Evolutionary conservation across 768 basidiomycete species (phyloP), one percentile per base, ranked within the genome.

Genomic region (Pleurotus djamor): DNA sequence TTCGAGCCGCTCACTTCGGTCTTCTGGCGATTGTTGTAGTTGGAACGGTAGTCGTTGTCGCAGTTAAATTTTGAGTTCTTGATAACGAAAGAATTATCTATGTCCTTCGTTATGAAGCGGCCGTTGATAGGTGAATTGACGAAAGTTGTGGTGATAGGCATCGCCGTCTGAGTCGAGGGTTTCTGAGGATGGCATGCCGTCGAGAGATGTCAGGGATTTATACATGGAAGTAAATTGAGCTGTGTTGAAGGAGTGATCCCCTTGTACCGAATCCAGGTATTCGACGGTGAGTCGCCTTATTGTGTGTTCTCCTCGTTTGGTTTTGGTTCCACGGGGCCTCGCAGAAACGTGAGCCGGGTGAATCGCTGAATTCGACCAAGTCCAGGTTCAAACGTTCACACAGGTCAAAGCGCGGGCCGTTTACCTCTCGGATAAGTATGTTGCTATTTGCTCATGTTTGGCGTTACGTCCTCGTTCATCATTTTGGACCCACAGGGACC

Each of bases 401-500:
- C 51, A 35, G n/a, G 36, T 56, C 54, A 56, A 56, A 56, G 54
- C 54, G 54, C 44, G 41, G 10, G 9, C 10, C 12, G 5, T n/a
- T 43, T 44, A 56, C 41, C 54, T 35, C 54, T 32, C 54, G 28
- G 35, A 16, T 54, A 14, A 21, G 52, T 36, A 37, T 21, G 21
- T 56, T 56, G 14, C n/a, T 32, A n/a, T 44, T 56, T 8, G 36
- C 44, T 56, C 16, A 17, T 44, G 41, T 41, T 32, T 56, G n/a
- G 38, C 45, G 3, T 47, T 56, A 56, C 54, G 37, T 56, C 54
- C 54, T 56, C 41, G 54, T 56, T 56, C 54, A 28, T 28, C 21
- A 44, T 9, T 32, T 13, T 56, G 54, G 54, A 56, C 54, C 54
- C 54, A 56, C 54, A 56, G 13, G 38, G 37, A 33, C 54, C 54